phyloP scores from a whole-genome alignment of 129 eudicot genomes.

The Oenanthe sinensis region DNA sequence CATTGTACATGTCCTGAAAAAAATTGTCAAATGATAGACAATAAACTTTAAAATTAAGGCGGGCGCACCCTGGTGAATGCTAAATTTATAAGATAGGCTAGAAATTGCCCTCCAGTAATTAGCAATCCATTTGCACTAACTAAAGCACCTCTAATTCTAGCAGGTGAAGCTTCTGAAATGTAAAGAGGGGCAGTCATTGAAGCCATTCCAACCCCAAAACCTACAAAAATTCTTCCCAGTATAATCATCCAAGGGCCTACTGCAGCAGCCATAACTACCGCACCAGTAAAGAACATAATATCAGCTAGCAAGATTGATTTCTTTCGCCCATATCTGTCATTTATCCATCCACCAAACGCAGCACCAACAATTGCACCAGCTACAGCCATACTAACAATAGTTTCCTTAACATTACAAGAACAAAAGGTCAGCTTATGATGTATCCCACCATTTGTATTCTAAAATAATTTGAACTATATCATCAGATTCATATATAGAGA shows the following conservation, averaged over 20 bases:
- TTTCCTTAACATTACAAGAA: constrained; percentile 25
- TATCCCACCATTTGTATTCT: not conserved
- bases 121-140: constrained; percentile 65
- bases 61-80: constrained; percentile 62
- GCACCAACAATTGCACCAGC: constrained; percentile 61
- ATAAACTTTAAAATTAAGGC: not conserved
- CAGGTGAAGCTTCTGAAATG: constrained; percentile 49
- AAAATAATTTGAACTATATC: not conserved
- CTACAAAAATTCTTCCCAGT: constrained; percentile 41
- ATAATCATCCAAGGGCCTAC: constrained; percentile 41
- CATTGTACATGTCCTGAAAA: not conserved
- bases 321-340: constrained; percentile 39
- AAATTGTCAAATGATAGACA: not conserved
- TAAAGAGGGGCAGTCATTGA: constrained; percentile 53
- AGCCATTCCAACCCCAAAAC: constrained; percentile 55
- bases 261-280: constrained; percentile 37
- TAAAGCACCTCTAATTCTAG: constrained; percentile 26
- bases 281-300: constrained; percentile 39
- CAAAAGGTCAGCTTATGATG: not conserved
- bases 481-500: not conserved
- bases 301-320: constrained; percentile 43
- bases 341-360: constrained; percentile 40
- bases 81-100: constrained; percentile 57
- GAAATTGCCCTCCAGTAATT: constrained; percentile 73
- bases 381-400: constrained; percentile 52